Base-by-base conservation (phyloP, 305 asterid species). In the Ilex paraguariensis region DNA sequence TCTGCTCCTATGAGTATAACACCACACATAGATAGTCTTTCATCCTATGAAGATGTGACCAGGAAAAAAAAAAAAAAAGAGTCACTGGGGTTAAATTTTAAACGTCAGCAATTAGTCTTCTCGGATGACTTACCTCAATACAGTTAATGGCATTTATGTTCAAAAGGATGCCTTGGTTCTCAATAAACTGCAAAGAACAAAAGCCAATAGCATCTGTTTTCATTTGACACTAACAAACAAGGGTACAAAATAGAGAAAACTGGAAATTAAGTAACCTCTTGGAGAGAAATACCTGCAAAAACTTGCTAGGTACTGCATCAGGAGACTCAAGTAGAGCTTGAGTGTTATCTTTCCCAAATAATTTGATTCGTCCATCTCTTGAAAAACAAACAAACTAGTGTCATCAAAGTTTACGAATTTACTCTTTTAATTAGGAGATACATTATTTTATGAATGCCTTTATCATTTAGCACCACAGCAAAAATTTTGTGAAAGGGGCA, bases 331-430 rank as follows among this genome's bases (percentile, higher is more conserved):
- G 75, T 52, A 87, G 71, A 64, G 81, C 83, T 76, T 92, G 97
- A 8, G 91, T 68, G 61, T 95, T 88, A 70, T 79, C 87, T 81
- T 69, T 87, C 17, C 97, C 88, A 42, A 84, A 92, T 73, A 92
- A 73, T 77, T 92, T 92, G 69, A 92, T 82, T 56, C 84, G 86
- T 42, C 98, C 98, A 67, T 87, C 96, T 71, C 98, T 89, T 21
- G 28, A 78, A 59, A 52, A 51, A 56, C 14, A 62, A 10, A 52
- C 28, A 21, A 52, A 17, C 3, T 14, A 52, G 7, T 46, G 7
- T 11, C 11, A 4, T 36, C 13, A 10, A 4, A 46, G 5, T 46
- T 46, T 46, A 46, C 52, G 0, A 46, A 46, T 3, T 46, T 13
- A 46, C 13, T 46, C 0, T 46, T 13, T 13, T 46, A 10, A 3